Evolutionary conservation across 306 rosid species (phyloP).

Genomic region (Ziziphus jujuba): DNA sequence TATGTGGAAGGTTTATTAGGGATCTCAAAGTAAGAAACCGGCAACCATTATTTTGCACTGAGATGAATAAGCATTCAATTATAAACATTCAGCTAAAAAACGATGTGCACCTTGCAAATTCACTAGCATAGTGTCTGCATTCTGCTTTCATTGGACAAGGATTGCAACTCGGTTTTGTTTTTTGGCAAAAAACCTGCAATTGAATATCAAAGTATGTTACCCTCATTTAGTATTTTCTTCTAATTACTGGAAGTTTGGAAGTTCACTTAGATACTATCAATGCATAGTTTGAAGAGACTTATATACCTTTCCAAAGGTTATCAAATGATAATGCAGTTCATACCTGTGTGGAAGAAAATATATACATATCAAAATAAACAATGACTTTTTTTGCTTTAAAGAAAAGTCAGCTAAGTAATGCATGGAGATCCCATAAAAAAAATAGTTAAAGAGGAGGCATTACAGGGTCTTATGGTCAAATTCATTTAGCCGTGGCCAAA

Average conservation of each 20-base stretch:
- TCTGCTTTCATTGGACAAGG: slow-evolving; percentile 62
- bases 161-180: slow-evolving; percentile 59
- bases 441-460: neutral
- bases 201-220: neutral
- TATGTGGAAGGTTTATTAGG: neutral
- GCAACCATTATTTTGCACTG: neutral
- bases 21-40: neutral
- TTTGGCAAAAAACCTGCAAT: slow-evolving; percentile 67
- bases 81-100: neutral
- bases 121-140: slow-evolving; percentile 60
- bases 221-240: slow-evolving; percentile 1
- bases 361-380: neutral
- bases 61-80: no score
- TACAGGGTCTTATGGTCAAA: slow-evolving; percentile 51
- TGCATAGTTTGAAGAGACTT: neutral
- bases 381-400: neutral
- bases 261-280: neutral
- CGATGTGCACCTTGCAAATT: slow-evolving; percentile 45
- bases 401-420: neutral
- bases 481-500: slow-evolving; percentile 63
- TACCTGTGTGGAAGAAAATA: slow-evolving; percentile 39
- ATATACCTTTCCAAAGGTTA: slow-evolving; percentile 81
- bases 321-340: slow-evolving; percentile 73
- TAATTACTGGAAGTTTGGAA: neutral
- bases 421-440: neutral